Evolutionary conservation across 176 grass and related monocot genomes (phyloP).

Genomic region (Pontederia paniculata): DNA sequence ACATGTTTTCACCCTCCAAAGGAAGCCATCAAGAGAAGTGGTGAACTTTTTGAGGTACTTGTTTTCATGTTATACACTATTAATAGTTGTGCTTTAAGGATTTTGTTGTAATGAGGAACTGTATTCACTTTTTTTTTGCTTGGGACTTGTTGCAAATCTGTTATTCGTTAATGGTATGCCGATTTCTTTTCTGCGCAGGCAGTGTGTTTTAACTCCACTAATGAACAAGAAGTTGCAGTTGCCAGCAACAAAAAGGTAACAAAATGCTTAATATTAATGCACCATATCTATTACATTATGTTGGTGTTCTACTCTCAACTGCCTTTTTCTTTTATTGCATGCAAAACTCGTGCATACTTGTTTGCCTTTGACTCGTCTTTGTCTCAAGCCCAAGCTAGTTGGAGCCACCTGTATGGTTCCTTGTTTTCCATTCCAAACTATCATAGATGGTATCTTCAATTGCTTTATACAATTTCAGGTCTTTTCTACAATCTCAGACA

Average conservation of each 20-base stretch:
- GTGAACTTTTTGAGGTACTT: slow-evolving; percentile 91
- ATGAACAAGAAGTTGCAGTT: slow-evolving; percentile 67
- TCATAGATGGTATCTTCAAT: too few relatives aligned
- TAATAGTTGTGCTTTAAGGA: slow-evolving; percentile 3
- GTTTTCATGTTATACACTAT: slow-evolving; percentile 11
- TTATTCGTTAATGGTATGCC: not conserved
- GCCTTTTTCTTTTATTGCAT: too few relatives aligned
- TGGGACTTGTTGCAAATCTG: too few relatives aligned
- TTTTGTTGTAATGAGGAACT: not conserved
- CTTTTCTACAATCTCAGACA: too few relatives aligned
- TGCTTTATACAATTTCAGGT: too few relatives aligned
- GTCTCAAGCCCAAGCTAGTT: too few relatives aligned
- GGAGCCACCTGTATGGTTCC: too few relatives aligned
- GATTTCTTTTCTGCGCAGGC: slow-evolving; percentile 38
- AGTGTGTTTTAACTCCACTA: slow-evolving; percentile 70
- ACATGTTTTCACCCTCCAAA: slow-evolving; percentile 52
- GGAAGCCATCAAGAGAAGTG: slow-evolving; percentile 70
- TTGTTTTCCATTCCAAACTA: too few relatives aligned
- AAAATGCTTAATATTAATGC: slow-evolving; percentile 8
- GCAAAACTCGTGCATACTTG: too few relatives aligned
- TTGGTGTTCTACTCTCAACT: not conserved
- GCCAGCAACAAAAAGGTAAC: slow-evolving; percentile 83
- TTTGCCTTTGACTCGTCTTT: too few relatives aligned
- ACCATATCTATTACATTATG: not conserved
- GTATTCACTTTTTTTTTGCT: too few relatives aligned